These are phyloP conservation scores for Talaromyces liani DNA, from an alignment of 495 filamentous ascomycete species.

Conservation along the genomic window DNA sequence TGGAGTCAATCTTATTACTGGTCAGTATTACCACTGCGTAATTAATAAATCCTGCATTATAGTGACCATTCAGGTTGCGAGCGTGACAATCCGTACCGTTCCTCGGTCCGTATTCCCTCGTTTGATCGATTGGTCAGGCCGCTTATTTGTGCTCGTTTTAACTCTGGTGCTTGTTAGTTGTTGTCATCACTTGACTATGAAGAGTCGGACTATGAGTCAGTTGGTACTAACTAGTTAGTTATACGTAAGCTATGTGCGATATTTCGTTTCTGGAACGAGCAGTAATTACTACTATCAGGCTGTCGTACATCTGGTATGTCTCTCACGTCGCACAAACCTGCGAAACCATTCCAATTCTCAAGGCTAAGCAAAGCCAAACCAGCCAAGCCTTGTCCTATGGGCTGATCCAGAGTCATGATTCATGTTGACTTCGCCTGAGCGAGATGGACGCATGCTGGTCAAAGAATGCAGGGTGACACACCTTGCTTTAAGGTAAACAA, in stretches of 20 bases:
- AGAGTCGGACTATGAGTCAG: background rate
- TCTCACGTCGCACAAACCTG: background rate
- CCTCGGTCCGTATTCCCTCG: slow-evolving; percentile 1
- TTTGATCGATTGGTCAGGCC: background rate
- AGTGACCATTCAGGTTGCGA: background rate
- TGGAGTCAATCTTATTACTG: background rate
- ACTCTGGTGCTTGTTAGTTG: background rate
- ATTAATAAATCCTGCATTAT: background rate
- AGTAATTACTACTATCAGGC: background rate
- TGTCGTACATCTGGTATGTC: background rate
- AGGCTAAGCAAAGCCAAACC: background rate
- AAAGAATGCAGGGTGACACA: background rate
- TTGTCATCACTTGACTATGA: background rate
- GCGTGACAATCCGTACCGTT: background rate
- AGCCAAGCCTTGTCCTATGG: background rate
- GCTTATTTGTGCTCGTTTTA: background rate
- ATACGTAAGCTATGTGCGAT: background rate
- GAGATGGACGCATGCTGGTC: background rate
- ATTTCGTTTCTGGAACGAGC: background rate
- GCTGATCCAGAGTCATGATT: background rate
- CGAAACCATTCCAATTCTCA: background rate
- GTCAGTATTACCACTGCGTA: background rate
- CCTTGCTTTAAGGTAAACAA: background rate
- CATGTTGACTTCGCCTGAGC: background rate
- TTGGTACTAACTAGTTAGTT: background rate